Base-by-base conservation (phyloP, 192 early-diverging fungal species). In the Coemansia brasiliensis region DNA sequence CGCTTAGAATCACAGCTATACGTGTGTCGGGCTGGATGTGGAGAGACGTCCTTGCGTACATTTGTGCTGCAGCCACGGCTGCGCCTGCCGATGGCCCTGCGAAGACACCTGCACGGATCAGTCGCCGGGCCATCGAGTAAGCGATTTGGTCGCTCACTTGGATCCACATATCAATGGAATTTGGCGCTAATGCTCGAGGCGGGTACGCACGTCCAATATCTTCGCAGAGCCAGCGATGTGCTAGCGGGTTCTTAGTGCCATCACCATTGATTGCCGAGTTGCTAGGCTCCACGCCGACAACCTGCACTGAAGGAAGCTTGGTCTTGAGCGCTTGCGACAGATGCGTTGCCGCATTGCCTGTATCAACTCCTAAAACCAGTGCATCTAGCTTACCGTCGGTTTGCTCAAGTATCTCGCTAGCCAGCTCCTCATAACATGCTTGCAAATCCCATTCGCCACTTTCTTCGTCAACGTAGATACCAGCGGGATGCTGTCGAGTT, bases 211-310 rank as follows among this genome's bases (percentile, higher is more conserved):
- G 86, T 6, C 89, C 89, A 24, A 89, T 79, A 50, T 91, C 88
- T 54, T 91, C 89, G 13, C 89, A 68, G 29, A 83, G 79, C 86
- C 88, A 88, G 39, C 83, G 80, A 8, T 52, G 48, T 4, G 69
- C 66, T 42, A 66, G 50, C 41, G 69, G 64, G n/a, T 62, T 66
- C 13, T 37, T 62, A 2, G 55, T 8, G 58, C 56, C 55, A 4
- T 55, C 50, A 39, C 77, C 78, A 52, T 81, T 63, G 22, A 89
- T 72, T 16, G 79, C 81, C 6, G 86, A 88, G 52, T 84, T 79
- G 13, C 74, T 61, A 2, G 89, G 89, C 67, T 91, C 89, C 3
- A 91, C 88, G 13, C 84, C 89, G 42, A 90, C 74, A 0, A 85
- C 72, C 72, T 84, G 62, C 18, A 89, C 22, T 5, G 52, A 49